These are phyloP conservation scores for Colletotrichum navitas DNA, from an alignment of 2,329 filamentous ascomycete species.

Conservation along the genomic window DNA sequence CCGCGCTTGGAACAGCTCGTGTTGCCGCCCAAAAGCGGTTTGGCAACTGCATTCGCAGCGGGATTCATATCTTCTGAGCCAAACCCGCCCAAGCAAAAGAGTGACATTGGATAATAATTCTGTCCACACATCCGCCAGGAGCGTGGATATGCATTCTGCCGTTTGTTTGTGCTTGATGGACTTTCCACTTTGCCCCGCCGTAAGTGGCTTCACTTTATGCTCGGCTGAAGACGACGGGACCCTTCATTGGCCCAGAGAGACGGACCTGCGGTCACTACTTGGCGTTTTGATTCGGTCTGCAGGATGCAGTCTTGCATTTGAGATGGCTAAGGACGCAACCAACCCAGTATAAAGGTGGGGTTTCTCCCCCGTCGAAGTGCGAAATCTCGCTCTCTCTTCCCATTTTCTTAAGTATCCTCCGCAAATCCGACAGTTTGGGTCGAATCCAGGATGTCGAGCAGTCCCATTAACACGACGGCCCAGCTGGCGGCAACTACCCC, in stretches of 20 bases:
- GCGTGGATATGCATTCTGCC: too few species aligned
- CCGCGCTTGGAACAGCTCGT: too few species aligned
- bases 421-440: neutral
- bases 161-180: too few species aligned
- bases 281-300: neutral
- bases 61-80: too few species aligned
- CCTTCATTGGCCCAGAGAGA: neutral
- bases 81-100: too few species aligned
- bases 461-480: neutral
- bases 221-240: neutral
- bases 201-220: neutral
- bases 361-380: neutral
- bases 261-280: neutral
- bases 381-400: neutral
- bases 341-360: conserved; percentile 2
- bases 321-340: neutral
- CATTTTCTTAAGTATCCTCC: neutral
- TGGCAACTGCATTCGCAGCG: too few species aligned
- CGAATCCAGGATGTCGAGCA: neutral
- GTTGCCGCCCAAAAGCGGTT: too few species aligned
- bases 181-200: neutral
- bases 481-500: neutral
- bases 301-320: neutral
- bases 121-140: neutral
- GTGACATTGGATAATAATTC: too few species aligned